Evolutionary conservation across 1,139 yeast species (phyloP), one percentile per base, ranked within the genome.

Genomic region (Blastobotrys aristatus): DNA sequence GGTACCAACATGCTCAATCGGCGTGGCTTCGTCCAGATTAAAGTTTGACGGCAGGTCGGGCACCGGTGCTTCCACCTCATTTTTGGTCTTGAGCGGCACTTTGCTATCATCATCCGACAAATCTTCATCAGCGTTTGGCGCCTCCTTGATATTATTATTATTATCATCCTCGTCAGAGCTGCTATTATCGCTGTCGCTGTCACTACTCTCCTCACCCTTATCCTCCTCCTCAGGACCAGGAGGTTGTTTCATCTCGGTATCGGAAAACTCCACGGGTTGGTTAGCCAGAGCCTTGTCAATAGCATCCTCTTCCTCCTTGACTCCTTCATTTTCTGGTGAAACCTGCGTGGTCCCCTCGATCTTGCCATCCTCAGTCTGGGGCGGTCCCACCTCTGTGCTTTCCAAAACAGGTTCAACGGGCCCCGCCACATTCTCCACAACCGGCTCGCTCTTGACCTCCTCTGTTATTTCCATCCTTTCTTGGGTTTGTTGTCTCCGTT

Each of bases 61-160:
- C 0, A 89, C 84, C 1, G 70, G 71, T 57, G 83, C 95, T 48
- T 87, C 87, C 1, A 82, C 65, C 62, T 92, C 98, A 60, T 92
- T 84, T 52, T 79, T 82, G 0, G 97, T 88, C 39, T 72, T 67
- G 18, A 90, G 84, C 0, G 96, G 95, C 1, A 76, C 80, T 1
- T 18, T 27, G 13, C 27, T 21, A 11, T 38, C 47, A 10, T 30
- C 32, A n/a, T 37, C 39, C 8, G 29, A n/a, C 14, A 16, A 22
- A 3, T 43, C 40, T 6, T 36, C 46, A 8, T 26, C 27, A 4
- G 7, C 11, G 11, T 4, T 20, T 29, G n/a, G 4, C 6, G 3
- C 41, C n/a, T 14, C 21, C 4, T 8, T 18, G 32, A 49, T 10
- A 7, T 42, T 41, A 4, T 51, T 55, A 1, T 42, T 49, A 2